Evolutionary conservation across 805 yeast genomes (phyloP).

Genomic region (Schizosaccharomyces octosporus): DNA sequence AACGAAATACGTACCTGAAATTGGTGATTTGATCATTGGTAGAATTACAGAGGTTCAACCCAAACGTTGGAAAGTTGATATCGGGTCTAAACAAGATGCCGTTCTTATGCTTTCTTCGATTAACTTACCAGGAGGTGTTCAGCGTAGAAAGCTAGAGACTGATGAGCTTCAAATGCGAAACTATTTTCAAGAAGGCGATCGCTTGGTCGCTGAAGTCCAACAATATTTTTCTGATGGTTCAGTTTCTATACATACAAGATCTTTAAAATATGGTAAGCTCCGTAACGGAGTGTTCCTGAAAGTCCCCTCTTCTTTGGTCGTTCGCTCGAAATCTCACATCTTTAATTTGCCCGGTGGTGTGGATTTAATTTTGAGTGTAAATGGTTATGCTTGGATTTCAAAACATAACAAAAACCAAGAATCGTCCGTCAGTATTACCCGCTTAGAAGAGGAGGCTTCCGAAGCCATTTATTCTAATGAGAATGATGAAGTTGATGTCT

Average conservation of each 20-base stretch:
- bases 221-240: conserved; percentile 69
- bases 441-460: conserved; percentile 76
- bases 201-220: conserved; percentile 82
- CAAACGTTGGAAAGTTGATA: conserved; percentile 88
- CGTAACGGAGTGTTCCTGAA: conserved; percentile 66
- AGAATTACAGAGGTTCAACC: conserved; percentile 82
- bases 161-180: conserved; percentile 93
- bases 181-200: conserved; percentile 84
- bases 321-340: conserved; percentile 69
- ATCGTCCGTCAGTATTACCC: conserved; percentile 26
- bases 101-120: conserved; percentile 82
- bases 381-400: conserved; percentile 82
- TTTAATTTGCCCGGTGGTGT: conserved; percentile 86
- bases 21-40: conserved; percentile 91
- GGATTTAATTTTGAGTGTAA: conserved; percentile 72
- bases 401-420: conserved; percentile 16
- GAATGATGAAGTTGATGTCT: conserved; percentile 37
- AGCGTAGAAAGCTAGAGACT: conserved; percentile 77
- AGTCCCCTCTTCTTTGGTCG: conserved; percentile 62
- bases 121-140: conserved; percentile 87
- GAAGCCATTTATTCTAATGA: conserved; percentile 86
- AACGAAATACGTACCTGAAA: conserved; percentile 59
- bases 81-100: conserved; percentile 87
- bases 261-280: conserved; percentile 80
- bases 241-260: conserved; percentile 84